phyloP scores from a whole-genome alignment of 257 asterid genomes.

The Solanum bukasovii region DNA sequence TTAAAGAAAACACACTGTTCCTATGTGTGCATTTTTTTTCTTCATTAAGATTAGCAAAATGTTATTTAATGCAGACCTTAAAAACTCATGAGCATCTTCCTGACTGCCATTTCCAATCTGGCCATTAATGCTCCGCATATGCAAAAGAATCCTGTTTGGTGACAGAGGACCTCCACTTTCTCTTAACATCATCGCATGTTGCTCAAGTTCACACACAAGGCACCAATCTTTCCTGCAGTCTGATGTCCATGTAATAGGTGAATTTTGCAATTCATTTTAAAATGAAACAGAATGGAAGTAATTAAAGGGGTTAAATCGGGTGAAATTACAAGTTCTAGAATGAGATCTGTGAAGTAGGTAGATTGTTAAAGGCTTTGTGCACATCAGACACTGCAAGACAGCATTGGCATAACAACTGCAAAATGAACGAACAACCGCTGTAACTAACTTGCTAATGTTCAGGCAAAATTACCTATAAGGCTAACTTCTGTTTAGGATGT shows the following conservation, averaged over 20 bases:
- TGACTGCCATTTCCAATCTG: constrained; percentile 89
- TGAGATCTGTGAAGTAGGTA: constrained; percentile 72
- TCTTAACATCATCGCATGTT: constrained; percentile 42
- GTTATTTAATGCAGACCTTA: constrained; percentile 31
- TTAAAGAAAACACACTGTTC: background rate
- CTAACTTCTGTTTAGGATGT: background rate
- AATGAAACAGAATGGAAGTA: background rate
- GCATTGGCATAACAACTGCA: constrained; percentile 93
- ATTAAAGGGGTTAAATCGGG: background rate
- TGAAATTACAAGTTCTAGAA: constrained; percentile 53
- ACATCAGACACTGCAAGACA: constrained; percentile 77
- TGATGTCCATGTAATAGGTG: constrained; percentile 8
- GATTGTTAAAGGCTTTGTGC: constrained; percentile 67
- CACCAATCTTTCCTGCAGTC: constrained; percentile 79
- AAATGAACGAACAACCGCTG: background rate
- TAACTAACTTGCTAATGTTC: background rate
- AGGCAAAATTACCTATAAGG: background rate
- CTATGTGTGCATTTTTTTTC: background rate
- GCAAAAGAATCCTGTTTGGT: constrained; percentile 55
- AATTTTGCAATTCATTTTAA: background rate
- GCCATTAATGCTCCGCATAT: constrained; percentile 56
- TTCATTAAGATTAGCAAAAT: background rate
- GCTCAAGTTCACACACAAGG: constrained; percentile 86
- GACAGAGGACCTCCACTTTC: constrained; percentile 66
- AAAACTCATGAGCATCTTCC: constrained; percentile 94